Conservation (phyloP, 495 filamentous ascomycete species). For the Lichina pygmaea region DNA sequence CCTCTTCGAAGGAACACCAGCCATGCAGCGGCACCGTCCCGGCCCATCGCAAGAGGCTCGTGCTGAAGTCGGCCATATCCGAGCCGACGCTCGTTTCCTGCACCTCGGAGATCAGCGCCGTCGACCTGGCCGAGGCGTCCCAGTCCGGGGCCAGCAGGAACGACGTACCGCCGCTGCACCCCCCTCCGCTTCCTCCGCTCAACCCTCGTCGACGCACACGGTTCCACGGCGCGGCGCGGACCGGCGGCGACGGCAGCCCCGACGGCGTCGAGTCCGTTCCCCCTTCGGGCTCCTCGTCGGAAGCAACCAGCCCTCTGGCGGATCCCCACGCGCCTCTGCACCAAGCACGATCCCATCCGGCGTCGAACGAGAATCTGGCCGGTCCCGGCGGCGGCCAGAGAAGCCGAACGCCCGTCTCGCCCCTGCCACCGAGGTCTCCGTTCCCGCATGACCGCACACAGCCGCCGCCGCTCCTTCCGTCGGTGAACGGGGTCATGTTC, state of each 20-base stretch:
- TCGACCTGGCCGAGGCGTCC: constrained; percentile 10
- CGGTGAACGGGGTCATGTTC: not conserved
- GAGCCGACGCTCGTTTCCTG: constrained; percentile 59
- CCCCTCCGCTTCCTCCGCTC: constrained; percentile 9
- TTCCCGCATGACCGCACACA: not conserved
- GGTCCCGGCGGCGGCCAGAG: not conserved
- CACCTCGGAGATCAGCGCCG: constrained; percentile 35
- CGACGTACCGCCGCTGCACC: not conserved
- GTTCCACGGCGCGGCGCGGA: not conserved
- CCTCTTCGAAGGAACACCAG: constrained; percentile 5
- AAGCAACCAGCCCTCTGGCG: too few relatives aligned
- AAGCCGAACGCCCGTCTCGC: not conserved
- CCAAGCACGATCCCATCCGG: not conserved
- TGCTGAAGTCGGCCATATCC: constrained; percentile 56
- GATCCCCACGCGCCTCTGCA: not conserved
- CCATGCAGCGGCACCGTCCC: constrained; percentile 11
- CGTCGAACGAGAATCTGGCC: not conserved
- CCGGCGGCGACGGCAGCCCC: constrained; percentile 4
- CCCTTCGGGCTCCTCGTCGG: not conserved
- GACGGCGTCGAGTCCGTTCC: constrained; percentile 6
- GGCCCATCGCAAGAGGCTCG: constrained; percentile 26
- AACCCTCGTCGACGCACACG: constrained; percentile 7
- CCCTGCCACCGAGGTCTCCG: not conserved
- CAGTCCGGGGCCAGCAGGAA: not conserved
- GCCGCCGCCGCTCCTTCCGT: not conserved